A percentile compares a stretch with the other conserved stretches of the same genome.
These are phyloP conservation scores for Sporothrix dimorphospora DNA, from an alignment of 2,329 filamentous ascomycete species.

Conservation along the genomic window DNA sequence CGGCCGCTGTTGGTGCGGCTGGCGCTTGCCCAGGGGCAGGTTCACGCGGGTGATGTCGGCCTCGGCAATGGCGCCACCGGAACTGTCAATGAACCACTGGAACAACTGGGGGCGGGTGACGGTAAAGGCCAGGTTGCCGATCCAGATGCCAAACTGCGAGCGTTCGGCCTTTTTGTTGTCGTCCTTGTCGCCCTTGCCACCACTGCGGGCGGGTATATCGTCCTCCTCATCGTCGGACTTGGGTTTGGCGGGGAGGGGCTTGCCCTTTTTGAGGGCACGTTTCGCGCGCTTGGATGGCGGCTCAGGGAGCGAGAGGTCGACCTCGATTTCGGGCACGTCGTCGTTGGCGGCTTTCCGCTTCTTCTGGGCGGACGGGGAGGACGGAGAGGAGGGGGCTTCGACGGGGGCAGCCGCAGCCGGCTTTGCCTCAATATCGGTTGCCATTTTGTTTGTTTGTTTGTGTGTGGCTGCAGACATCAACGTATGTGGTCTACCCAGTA, in stretches of 20 bases:
- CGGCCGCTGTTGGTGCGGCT: constrained; percentile 19
- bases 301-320: constrained; percentile 86
- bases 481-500: neutral
- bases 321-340: constrained; percentile 73
- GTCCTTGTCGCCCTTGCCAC: constrained; percentile 1
- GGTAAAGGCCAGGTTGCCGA: constrained; percentile 90
- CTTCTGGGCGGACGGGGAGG: constrained; percentile 61
- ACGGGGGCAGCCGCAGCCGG: neutral
- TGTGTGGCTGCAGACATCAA: neutral
- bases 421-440: constrained; percentile 18
- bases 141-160: constrained; percentile 87
- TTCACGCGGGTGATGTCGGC: constrained; percentile 83
- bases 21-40: constrained; percentile 58
- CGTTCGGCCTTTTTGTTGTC: constrained; percentile 54
- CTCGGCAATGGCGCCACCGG: constrained; percentile 65
- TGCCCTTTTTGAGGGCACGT: constrained; percentile 85
- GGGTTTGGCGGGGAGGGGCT: constrained; percentile 53
- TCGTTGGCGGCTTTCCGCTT: constrained; percentile 67
- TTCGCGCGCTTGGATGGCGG: constrained; percentile 93
- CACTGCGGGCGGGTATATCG: constrained; percentile 9
- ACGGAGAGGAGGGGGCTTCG: constrained; percentile 27
- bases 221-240: constrained; percentile 37
- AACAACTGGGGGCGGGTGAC: constrained; percentile 74
- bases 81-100: constrained; percentile 76
- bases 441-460: neutral